Conservation (phyloP, 2,329 filamentous ascomycete genomes). For the Phoma sp. region DNA sequence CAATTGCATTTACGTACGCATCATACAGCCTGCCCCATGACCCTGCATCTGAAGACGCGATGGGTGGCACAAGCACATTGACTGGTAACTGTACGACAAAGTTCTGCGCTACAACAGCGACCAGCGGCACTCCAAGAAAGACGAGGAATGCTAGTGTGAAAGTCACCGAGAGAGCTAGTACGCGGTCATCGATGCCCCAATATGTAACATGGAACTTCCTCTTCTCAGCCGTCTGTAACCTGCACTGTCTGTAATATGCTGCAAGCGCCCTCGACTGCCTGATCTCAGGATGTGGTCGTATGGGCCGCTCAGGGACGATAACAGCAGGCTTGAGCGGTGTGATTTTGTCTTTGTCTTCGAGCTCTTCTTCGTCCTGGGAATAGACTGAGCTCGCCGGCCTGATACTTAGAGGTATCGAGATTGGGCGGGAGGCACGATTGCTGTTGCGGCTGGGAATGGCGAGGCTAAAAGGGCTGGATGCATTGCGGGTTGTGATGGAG, state of each 20-base stretch:
- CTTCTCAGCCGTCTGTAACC: slow-evolving; percentile 5
- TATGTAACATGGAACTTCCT: slow-evolving; percentile 3
- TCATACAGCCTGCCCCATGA: slow-evolving; percentile 44
- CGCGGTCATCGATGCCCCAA: slow-evolving; percentile 20
- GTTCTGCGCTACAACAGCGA: slow-evolving; percentile 29
- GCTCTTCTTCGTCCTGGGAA: slow-evolving; percentile 7
- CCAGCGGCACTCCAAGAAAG: slow-evolving; percentile 27
- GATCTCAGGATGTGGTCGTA: slow-evolving; percentile 3
- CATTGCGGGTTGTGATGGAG: slow-evolving; percentile 13
- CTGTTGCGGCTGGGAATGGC: slow-evolving; percentile 19
- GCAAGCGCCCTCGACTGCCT: slow-evolving; percentile 8
- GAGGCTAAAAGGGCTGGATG: slow-evolving; percentile 25
- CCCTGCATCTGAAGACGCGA: slow-evolving; percentile 52
- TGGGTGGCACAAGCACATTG: slow-evolving; percentile 55
- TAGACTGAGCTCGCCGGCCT: slow-evolving; percentile 6
- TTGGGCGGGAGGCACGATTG: slow-evolving; percentile 4
- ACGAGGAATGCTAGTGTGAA: slow-evolving; percentile 27
- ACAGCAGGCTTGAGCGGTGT: slow-evolving; percentile 12
- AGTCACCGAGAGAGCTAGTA: slow-evolving; percentile 27
- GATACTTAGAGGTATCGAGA: slow-evolving; percentile 7
- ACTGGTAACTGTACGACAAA: slow-evolving; percentile 29
- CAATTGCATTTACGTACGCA: slow-evolving; percentile 18
- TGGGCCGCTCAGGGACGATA: slow-evolving; percentile 11
- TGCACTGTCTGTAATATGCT: slow-evolving; percentile 10
- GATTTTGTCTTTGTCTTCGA: slow-evolving; percentile 9